Base-by-base conservation (phyloP, 306 rosid species). In the Prunus dulcis region DNA sequence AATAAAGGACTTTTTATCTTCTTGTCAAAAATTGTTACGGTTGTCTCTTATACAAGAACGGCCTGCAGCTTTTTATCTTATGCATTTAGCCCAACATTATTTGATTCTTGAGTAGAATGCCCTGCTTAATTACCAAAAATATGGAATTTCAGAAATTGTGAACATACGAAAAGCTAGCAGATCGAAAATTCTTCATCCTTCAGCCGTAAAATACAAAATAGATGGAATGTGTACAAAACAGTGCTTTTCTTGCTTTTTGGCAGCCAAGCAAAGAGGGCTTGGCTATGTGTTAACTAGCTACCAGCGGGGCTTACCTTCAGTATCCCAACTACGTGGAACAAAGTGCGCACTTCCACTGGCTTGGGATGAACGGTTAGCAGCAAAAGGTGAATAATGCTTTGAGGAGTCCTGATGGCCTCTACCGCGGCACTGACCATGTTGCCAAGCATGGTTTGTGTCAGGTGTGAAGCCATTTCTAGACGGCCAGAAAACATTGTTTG, bases 401-500 rank as follows among this genome's bases (percentile, higher is more conserved):
- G 12, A 22, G 12, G 17, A 13, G n/a, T 43, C 9, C 7, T n/a
- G n/a, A 3, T 11, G 32, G 30, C 71, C 12, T 45, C 71, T 6
- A 68, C 72, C 58, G 18, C 41, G 41, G 22, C 58, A 57, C 57
- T 22, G 20, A 46, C 6, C 46, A 9, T 4, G 58, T 12, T 46
- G 63, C 69, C 43, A 12, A 38, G 53, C 49, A 53, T 38, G 12
- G 13, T 47, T 28, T 27, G 30, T 22, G 50, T 20, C 50, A 13
- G 30, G 57, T 9, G 5, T 10, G 17, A 18, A 2, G 4, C 58
- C 57, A 18, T 34, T 38, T 41, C 77, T 12, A 27, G 73, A 64
- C 9, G 32, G 68, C 81, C 81, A 34, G 55, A 61, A 69, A 38
- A 5, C 65, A 32, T 61, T 51, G 66, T 79, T 43, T n/a, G 3